phyloP scores from a whole-genome alignment of 73 alveolate genomes.

The Paramecium caudatum region DNA sequence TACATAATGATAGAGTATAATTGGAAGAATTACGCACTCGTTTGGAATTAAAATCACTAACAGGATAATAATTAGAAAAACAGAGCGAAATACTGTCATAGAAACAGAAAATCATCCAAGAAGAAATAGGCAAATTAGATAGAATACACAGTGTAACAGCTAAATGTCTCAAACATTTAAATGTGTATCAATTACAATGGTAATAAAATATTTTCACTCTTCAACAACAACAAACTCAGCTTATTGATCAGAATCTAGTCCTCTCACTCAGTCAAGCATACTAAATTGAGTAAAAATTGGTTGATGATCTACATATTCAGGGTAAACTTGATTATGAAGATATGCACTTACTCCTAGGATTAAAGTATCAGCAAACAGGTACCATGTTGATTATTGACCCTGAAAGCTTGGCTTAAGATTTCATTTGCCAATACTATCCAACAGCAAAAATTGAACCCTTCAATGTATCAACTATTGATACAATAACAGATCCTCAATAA shows the following conservation, averaged over 20 bases:
- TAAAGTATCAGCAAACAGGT: not conserved
- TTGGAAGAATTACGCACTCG: not conserved
- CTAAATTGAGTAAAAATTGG: not conserved
- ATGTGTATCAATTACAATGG: not conserved
- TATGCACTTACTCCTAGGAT: not conserved
- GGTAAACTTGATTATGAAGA: not conserved
- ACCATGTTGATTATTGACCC: not conserved
- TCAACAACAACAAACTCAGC: not conserved
- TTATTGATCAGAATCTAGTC: not conserved
- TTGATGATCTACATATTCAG: not conserved
- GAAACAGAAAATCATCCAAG: not conserved
- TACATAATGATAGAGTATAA: constrained; percentile 14
- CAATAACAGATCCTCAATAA: not conserved
- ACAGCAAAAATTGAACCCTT: not conserved
- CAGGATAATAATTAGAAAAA: not conserved
- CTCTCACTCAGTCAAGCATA: not conserved
- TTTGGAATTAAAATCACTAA: not conserved
- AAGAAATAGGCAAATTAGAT: not conserved
- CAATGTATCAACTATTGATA: not conserved
- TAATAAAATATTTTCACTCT: not conserved
- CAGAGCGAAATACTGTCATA: not conserved
- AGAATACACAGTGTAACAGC: not conserved
- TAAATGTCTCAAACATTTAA: not conserved
- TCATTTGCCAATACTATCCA: not conserved
- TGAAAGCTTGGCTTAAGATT: not conserved